Evolutionary conservation across 2,329 filamentous ascomycete species (phyloP), one percentile per base, ranked within the genome.

Genomic region (Colletotrichum lentis): DNA sequence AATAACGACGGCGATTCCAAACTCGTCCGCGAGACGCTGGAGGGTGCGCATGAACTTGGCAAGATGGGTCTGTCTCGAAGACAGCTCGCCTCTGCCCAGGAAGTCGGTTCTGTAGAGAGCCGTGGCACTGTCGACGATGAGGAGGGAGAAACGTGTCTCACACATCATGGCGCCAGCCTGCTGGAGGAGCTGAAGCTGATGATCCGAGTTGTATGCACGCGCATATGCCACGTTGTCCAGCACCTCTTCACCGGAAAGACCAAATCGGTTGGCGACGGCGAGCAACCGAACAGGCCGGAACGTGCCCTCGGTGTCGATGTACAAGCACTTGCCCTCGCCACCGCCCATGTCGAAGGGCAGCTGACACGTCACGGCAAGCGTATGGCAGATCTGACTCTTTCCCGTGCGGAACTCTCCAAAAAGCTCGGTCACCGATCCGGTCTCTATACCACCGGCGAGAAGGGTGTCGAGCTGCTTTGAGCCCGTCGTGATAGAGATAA

Each of bases 101-200:
- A 98, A 99, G 76, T 99, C 96, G 0, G 96, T 99, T 72, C 96
- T 90, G 80, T 99, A 99, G 3, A 99, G 86, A 2, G 95, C 91
- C 0, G 96, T 99, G 16, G 96, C 96, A 64, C 94, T 97, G 80
- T 99, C 96, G 64, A 99, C 96, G 56, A 99, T 90, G 57, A 99
- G 88, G 10, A 99, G 86, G 3, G 96, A 98, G 79, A 99, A 99
- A 4, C 96, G 90, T 0, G 96, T 99, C 82, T 99, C 96, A 66
- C 94, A 97, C 96, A 99, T 99, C 96, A 99, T 99, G 70, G 94
- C 90, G 2, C 96, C 91, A 3, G 96, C 96, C 79, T 98, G 95
- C 74, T 96, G 96, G 70, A 99, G 88, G 8, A 99, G 86, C 77
- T 97, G 93, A 58, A 99, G 87, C 79, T 99, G 96, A 79, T 99